A percentile compares a stretch with the other conserved stretches of the same genome.
Evolutionary conservation across 345 rosid species (phyloP).

Genomic region (Bruguiera gymnorhiza): DNA sequence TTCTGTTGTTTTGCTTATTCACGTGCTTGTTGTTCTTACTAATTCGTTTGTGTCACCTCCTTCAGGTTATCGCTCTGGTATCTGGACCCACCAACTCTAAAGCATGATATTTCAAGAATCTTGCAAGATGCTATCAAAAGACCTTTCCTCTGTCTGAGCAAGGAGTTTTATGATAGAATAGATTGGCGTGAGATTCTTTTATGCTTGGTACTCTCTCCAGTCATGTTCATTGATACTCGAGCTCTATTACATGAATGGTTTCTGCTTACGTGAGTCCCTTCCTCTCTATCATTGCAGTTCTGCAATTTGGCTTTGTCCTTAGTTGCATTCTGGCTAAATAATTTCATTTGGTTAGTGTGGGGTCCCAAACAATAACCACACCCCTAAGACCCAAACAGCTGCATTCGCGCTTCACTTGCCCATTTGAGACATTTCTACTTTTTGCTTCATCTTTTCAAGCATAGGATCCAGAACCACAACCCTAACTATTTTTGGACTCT

Average conservation of each 20-base stretch:
- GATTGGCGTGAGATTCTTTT: conserved; percentile 48
- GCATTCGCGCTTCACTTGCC: too few relatives aligned
- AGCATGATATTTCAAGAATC: conserved; percentile 54
- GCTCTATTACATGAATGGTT: conserved; percentile 71
- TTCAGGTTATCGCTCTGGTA: conserved; percentile 71
- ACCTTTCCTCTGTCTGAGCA: conserved; percentile 61
- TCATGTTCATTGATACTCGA: conserved; percentile 45
- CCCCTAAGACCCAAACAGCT: too few relatives aligned
- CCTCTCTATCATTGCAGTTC: background rate
- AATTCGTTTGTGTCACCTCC: background rate
- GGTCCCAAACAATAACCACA: background rate
- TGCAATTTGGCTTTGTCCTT: background rate
- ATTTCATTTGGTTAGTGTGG: background rate
- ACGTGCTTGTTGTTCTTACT: conserved; percentile 2
- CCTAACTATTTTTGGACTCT: too few relatives aligned
- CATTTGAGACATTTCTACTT: too few relatives aligned
- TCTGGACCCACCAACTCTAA: conserved; percentile 56
- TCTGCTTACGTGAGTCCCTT: conserved; percentile 57
- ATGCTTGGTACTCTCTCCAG: conserved; percentile 56
- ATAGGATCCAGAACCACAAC: too few relatives aligned
- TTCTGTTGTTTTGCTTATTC: background rate
- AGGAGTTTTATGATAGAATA: conserved; percentile 50
- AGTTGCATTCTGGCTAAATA: background rate
- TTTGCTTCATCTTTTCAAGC: too few relatives aligned
- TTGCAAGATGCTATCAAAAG: conserved; percentile 47